Evolutionary conservation across 352 stramenopile genomes (phyloP).

Genomic region (Phytophthora megakarya): DNA sequence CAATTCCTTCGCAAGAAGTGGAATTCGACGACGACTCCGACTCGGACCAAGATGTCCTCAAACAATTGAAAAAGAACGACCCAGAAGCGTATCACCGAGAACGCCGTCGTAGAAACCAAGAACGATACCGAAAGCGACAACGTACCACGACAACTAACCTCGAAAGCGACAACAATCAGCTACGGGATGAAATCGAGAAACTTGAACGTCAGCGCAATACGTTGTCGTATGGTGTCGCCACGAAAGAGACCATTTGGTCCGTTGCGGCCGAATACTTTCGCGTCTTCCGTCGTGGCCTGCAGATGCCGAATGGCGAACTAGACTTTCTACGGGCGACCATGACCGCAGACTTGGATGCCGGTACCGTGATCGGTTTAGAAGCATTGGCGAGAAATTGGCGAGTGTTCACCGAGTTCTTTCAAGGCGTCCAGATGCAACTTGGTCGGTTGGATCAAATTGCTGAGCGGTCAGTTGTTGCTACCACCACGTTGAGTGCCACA

Average conservation of each 20-base stretch:
- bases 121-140: background rate
- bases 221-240: background rate
- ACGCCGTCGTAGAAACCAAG: background rate
- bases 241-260: slow-evolving; percentile 7
- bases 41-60: no score
- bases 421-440: background rate
- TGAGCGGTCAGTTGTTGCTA: background rate
- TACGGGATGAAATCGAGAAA: background rate
- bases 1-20: no score
- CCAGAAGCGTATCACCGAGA: slow-evolving; percentile 1
- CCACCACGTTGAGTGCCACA: background rate
- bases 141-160: background rate
- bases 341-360: background rate
- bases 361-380: background rate
- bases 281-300: background rate
- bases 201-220: background rate
- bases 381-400: slow-evolving; percentile 5
- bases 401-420: slow-evolving; percentile 1
- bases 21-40: background rate
- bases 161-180: background rate
- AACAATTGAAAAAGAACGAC: no score
- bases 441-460: background rate
- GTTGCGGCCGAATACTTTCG: slow-evolving; percentile 2
- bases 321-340: background rate
- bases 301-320: background rate